These are phyloP conservation scores for Neonothopanus nambi DNA, from an alignment of 1,284 basidiomycete genomes.

Conservation along the genomic window DNA sequence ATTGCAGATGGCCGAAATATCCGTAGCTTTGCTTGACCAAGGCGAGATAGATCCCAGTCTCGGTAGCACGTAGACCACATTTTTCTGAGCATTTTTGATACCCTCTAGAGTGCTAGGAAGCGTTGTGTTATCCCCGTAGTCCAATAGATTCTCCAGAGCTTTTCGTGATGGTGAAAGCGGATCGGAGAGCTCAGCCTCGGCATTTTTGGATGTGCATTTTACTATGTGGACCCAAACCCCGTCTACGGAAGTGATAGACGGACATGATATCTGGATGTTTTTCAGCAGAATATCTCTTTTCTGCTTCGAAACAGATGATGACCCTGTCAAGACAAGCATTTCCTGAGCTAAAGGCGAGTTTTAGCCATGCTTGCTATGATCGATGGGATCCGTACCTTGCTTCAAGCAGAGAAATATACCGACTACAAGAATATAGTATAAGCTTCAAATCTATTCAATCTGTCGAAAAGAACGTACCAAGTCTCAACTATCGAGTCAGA, in stretches of 20 bases:
- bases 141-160: conserved; percentile 76
- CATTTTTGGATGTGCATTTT: conserved; percentile 51
- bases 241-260: conserved; percentile 71
- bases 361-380: no score
- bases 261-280: conserved; percentile 55
- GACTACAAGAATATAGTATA: no score
- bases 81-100: conserved; percentile 37
- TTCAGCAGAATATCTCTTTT: conserved; percentile 74
- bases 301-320: conserved; percentile 69
- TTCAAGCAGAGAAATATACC: no score
- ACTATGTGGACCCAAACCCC: conserved; percentile 89
- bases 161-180: conserved; percentile 45
- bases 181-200: conserved; percentile 52
- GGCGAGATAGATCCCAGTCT: conserved; percentile 81
- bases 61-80: conserved; percentile 77
- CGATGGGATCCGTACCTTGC: no score
- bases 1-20: conserved; percentile 78
- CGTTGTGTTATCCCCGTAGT: conserved; percentile 83
- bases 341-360: neutral
- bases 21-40: conserved; percentile 91
- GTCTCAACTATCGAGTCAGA: no score
- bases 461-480: no score
- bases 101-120: conserved; percentile 45
- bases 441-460: no score
- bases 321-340: conserved; percentile 73